Base-by-base conservation (phyloP, 2,329 filamentous ascomycete genomes). In the Chrysoporthe deuterocubensis region DNA sequence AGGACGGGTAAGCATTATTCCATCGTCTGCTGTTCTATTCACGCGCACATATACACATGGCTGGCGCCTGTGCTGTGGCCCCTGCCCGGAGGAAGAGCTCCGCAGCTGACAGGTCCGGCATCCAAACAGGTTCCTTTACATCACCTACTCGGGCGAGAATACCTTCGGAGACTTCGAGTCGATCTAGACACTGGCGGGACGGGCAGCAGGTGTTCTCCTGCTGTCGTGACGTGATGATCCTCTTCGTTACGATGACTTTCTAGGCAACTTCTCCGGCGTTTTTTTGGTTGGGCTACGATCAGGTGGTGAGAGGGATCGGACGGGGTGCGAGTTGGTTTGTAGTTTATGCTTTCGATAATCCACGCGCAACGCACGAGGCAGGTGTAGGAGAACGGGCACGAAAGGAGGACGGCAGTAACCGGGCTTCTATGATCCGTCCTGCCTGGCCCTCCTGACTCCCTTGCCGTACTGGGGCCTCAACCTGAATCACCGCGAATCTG, bases 81-180 rank as follows among this genome's bases (percentile, higher is more conserved):
- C 40, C 21, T 8, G 11, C 4, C 21, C 46, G 40, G 43, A n/a
- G 14, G 42, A 4, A n/a, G 57, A 44, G 14, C 18, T 42, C 44
- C 26, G 16, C n/a, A 48, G 66, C 69, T 71, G 62, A 71, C 65
- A 58, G 52, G 37, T 43, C 21, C 37, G 26, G 14, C 26, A 5
- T 4, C n/a, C 14, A 64, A 64, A 50, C 76, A 94, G 93, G 62
- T 97, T 98, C 86, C 87, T 99, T 70, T 99, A 99, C 86, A 99
- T 99, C 84, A 98, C 95, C 75, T 97, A 97, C 87, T 98, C 95
- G 62, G 96, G 96, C 83, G 96, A 98, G 89, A 99, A 98, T 87
- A 99, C 96, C 66, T 99, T 99, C 78, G 96, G 96, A 78, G 78
- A 71, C 54, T 79, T 80, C 70, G 77, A 84, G 76, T 76, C 77